phyloP scores from a whole-genome alignment of 2,329 filamentous ascomycete genomes.

The Diplodia scrobiculata region DNA sequence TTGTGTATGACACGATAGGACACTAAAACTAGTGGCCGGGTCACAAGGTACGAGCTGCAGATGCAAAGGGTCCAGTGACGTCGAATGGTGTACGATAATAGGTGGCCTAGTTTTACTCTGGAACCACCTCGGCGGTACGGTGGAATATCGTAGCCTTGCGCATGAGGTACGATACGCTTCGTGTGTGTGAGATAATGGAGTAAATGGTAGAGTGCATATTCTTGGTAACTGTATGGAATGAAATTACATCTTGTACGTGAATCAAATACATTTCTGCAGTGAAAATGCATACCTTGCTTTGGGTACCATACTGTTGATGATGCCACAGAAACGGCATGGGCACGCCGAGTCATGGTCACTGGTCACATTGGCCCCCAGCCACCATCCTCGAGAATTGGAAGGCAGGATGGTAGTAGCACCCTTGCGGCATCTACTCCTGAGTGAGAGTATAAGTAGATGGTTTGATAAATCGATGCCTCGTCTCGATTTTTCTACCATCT shows the following conservation, averaged over 20 bases:
- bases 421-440: not conserved
- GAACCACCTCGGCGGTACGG: not conserved
- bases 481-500: not conserved
- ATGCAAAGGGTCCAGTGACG: conserved; percentile 22
- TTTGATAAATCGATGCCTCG: not conserved
- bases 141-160: not conserved
- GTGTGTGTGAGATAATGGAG: not conserved
- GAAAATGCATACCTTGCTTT: not conserved
- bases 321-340: not conserved
- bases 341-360: not conserved
- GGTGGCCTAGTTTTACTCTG: conserved; percentile 1
- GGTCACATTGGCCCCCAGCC: not conserved
- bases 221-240: not conserved
- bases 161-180: not conserved
- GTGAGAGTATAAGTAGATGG: not conserved
- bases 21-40: not conserved
- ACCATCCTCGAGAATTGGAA: not conserved
- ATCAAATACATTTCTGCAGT: not conserved
- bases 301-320: not conserved
- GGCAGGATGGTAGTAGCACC: not conserved
- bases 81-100: conserved; percentile 5
- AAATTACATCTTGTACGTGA: not conserved
- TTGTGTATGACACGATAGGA: not conserved
- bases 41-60: conserved; percentile 3
- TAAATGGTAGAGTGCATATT: not conserved